Percentiles rank a stretch among this genome's conserved stretches.
Evolutionary conservation across 1,284 basidiomycete species (phyloP).

Genomic region (Agaricales sp.): DNA sequence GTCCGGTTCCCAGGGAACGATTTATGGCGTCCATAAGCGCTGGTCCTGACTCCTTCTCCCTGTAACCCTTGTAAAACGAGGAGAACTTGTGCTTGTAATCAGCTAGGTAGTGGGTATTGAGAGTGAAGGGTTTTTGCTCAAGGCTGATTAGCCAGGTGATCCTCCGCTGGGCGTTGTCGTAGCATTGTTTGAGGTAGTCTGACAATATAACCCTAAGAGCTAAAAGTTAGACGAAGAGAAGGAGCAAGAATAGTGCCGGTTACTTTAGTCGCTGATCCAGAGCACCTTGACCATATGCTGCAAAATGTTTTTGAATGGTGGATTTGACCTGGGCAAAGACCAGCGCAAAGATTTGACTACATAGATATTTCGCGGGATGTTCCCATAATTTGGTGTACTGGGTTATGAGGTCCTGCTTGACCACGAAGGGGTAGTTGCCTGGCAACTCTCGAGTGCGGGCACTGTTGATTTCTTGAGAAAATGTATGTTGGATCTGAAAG

Average conservation of each 20-base stretch:
- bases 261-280: constrained; percentile 46
- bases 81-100: constrained; percentile 52
- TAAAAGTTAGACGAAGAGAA: background rate
- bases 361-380: constrained; percentile 34
- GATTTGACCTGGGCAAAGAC: constrained; percentile 28
- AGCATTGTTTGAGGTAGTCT: constrained; percentile 34
- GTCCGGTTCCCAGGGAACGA: background rate
- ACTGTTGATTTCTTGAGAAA: constrained; percentile 22
- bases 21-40: constrained; percentile 2
- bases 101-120: constrained; percentile 47
- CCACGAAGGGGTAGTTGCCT: constrained; percentile 51
- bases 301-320: constrained; percentile 39
- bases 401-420: constrained; percentile 40
- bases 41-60: background rate
- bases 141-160: constrained; percentile 43
- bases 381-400: constrained; percentile 38
- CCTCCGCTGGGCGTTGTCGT: constrained; percentile 25
- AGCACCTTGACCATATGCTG: constrained; percentile 37
- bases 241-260: constrained; percentile 12
- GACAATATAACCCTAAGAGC: constrained; percentile 31
- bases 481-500: background rate
- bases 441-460: constrained; percentile 61
- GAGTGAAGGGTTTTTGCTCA: constrained; percentile 41
- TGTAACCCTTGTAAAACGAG: constrained; percentile 23
- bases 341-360: constrained; percentile 29